phyloP scores from a whole-genome alignment of 2,329 filamentous ascomycete species.

The Alternaria hordeiaustralica region DNA sequence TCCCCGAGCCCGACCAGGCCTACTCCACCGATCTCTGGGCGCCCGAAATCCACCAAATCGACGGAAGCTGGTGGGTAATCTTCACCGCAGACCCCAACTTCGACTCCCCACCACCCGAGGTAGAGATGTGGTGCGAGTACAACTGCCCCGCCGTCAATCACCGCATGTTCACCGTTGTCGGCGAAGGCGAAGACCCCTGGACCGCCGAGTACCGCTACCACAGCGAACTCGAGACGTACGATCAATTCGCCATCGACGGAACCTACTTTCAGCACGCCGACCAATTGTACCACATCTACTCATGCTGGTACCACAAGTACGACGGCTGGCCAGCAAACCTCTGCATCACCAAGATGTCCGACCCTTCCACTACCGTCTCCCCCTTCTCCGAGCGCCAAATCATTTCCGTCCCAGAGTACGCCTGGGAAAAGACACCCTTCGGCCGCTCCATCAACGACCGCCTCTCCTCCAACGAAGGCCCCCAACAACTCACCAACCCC shows the following conservation, averaged over 20 bases:
- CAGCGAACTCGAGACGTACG: slow-evolving; percentile 56
- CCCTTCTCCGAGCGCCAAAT: slow-evolving; percentile 56
- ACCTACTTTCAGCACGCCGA: slow-evolving; percentile 57
- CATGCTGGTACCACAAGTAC: slow-evolving; percentile 53
- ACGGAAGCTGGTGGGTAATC: slow-evolving; percentile 59
- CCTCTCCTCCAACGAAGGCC: slow-evolving; percentile 58
- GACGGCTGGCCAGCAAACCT: slow-evolving; percentile 60
- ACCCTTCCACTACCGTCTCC: slow-evolving; percentile 57
- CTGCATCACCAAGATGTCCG: slow-evolving; percentile 58
- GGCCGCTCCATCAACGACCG: slow-evolving; percentile 55
- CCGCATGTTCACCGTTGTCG: slow-evolving; percentile 59
- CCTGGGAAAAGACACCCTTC: slow-evolving; percentile 61
- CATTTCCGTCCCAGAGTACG: slow-evolving; percentile 55
- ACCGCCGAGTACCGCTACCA: slow-evolving; percentile 54
- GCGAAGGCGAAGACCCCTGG: slow-evolving; percentile 54
- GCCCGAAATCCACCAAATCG: slow-evolving; percentile 58
- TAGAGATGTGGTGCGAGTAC: slow-evolving; percentile 57
- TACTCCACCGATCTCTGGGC: slow-evolving; percentile 60
- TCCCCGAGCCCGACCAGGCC: slow-evolving; percentile 49
- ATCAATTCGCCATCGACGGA: slow-evolving; percentile 62
- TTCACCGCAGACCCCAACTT: slow-evolving; percentile 59
- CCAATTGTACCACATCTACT: slow-evolving; percentile 50
- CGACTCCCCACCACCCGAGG: slow-evolving; percentile 55
- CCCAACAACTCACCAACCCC: slow-evolving; percentile 58
- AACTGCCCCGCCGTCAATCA: slow-evolving; percentile 60